Base-by-base conservation (phyloP, 495 filamentous ascomycete species). In the Hypoxylon trugodes region DNA sequence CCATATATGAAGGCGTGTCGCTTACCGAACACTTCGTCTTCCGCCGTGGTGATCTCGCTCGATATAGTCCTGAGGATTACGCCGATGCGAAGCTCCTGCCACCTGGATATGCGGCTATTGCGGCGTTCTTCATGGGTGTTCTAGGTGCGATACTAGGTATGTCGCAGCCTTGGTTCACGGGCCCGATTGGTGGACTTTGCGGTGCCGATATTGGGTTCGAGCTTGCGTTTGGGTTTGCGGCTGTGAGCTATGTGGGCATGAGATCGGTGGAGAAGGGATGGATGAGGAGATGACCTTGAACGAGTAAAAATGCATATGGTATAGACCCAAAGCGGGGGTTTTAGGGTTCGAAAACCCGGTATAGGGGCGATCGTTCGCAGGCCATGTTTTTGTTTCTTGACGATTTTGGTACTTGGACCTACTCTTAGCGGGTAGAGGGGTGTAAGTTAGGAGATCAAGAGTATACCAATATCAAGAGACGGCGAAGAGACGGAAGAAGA, bases 11-110 rank as follows among this genome's bases (percentile, higher is more conserved):
- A 55, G 88, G 84, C 49, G 85, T 96, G 64, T 76, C 86, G 3
- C 70, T 93, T 22, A 76, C 82, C 6, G 91, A 96, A 59, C 91
- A 96, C 77, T 88, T 92, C 72, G 50, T 93, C 73, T 93, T 90
- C 81, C 86, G 85, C 68, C 82, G 85, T 30, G 85, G 86, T 2
- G 61, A 46, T 0, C 83, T 89, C 71, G 19, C 43, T 2, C 85
- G 83, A n/a, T 94, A 94, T 73, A 52, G 66, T 16, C 75, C 83
- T 1, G 84, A 86, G 51, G 74, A 81, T 54, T 93, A 92, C 70
- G 79, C 85, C 46, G 77, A 83, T 26, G 81, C 81, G 3, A 42
- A 72, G 6, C 82, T 81, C 46, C 82, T 96, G 0, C 91, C 91
- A 0, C 79, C 86, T 2, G 90, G 90, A n/a, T 79, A 87, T 48